Base-by-base conservation (phyloP, 768 basidiomycete species). In the Tephrocybe sp. region DNA sequence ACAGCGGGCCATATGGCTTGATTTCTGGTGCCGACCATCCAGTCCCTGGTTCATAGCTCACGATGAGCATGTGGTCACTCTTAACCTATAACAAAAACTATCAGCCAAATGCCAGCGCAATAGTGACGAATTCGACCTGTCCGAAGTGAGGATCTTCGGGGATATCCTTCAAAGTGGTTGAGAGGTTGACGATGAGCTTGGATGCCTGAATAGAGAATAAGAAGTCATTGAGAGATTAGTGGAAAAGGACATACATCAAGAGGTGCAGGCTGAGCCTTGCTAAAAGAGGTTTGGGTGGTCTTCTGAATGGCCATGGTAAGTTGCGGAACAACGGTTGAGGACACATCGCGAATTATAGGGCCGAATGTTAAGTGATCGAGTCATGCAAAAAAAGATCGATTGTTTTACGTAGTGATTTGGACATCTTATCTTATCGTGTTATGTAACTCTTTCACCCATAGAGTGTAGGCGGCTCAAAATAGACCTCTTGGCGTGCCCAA, bases 1-100 rank as follows among this genome's bases (percentile, higher is more conserved):
- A 65, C 34, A 93, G 60, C 2, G 86, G 85, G 0, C 77, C 85
- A 58, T 92, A 89, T 0, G 88, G 87, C 59, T 81, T 84, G 61
- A 91, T 87, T 58, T 86, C 79, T 0, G 89, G 89, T 1, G 75
- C 68, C 7, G 79, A 80, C 89, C 89, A 91, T 9, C 89, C 88
- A 3, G 67, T 73, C 15, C 64, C 56, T 0, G 85, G 84, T 43
- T 85, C 74, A 68, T 82, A 89, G n/a, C 76, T 73, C 20, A 78
- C 71, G 30, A 85, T 67, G 25, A 88, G 76, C 88, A 93, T 93
- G 65, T 93, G 88, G 68, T 93, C 89, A 4, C 81, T 83, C 63
- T 80, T 76, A n/a, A 71, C 68, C 84, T 86, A 55, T 11, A 18
- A 25, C 32, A 23, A 26, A n/a, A n/a, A n/a, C n/a, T n/a, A n/a